Percentiles rank a stretch among this genome's conserved stretches.
phyloP scores from a whole-genome alignment of 768 basidiomycete genomes.

The Kockovaella imperatae region DNA sequence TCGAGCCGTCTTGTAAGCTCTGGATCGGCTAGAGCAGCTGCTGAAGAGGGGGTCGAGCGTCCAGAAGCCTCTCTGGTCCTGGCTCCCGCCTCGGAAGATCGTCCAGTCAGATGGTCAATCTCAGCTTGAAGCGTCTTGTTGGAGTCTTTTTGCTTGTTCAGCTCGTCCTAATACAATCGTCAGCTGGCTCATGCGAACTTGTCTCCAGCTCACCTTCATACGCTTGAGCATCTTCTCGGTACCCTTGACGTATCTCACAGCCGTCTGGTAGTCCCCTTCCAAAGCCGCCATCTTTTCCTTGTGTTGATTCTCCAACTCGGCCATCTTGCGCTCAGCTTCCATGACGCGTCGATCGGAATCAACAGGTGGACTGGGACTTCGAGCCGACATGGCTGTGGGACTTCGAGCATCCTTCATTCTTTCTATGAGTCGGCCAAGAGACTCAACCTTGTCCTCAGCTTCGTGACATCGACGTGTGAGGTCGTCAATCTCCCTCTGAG shows the following conservation, averaged over 20 bases:
- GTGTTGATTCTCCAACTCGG: slow-evolving; percentile 69
- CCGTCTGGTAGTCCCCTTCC: slow-evolving; percentile 91
- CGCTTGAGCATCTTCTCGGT: slow-evolving; percentile 96
- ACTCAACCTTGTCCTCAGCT: slow-evolving; percentile 60
- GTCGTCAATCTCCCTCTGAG: slow-evolving; percentile 67
- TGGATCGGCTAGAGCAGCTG: too few species aligned
- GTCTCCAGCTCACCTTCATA: slow-evolving; percentile 58
- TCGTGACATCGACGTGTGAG: slow-evolving; percentile 63
- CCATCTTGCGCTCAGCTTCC: slow-evolving; percentile 69
- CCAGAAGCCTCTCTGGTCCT: slow-evolving; percentile 43
- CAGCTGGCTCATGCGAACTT: slow-evolving; percentile 5
- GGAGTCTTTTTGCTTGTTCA: slow-evolving; percentile 77
- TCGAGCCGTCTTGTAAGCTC: slow-evolving; percentile 30
- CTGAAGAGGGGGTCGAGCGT: slow-evolving; percentile 30
- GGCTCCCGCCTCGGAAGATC: slow-evolving; percentile 54
- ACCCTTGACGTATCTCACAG: slow-evolving; percentile 95
- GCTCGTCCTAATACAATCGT: slow-evolving; percentile 49
- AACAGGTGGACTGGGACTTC: slow-evolving; percentile 42
- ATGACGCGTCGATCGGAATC: slow-evolving; percentile 49
- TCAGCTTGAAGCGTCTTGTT: slow-evolving; percentile 78
- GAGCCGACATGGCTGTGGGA: slow-evolving; percentile 45
- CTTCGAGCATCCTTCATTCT: slow-evolving; percentile 57
- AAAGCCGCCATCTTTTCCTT: slow-evolving; percentile 75
- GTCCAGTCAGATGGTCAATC: slow-evolving; percentile 62
- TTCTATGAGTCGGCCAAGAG: slow-evolving; percentile 62